phyloP scores from a whole-genome alignment of 2,329 filamentous ascomycete genomes.

The Periconia digitata region DNA sequence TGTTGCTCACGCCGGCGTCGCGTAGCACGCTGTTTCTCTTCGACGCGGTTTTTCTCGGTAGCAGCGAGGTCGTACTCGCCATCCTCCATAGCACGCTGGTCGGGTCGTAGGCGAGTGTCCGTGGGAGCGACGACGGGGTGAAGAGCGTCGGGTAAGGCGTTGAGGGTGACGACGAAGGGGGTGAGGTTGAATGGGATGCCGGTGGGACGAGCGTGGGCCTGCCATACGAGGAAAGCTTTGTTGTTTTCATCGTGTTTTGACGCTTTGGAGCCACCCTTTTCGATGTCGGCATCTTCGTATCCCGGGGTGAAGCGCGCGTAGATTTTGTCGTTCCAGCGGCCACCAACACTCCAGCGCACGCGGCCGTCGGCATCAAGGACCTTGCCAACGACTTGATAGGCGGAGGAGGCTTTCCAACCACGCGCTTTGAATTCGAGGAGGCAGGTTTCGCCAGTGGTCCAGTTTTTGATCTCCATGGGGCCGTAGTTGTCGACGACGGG shows the following conservation, averaged over 20 bases:
- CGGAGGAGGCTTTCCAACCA: slow-evolving; percentile 92
- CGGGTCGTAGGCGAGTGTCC: slow-evolving; percentile 87
- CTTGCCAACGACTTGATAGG: slow-evolving; percentile 85
- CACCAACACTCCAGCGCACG: slow-evolving; percentile 85
- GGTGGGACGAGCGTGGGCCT: slow-evolving; percentile 76
- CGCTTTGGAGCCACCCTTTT: slow-evolving; percentile 42
- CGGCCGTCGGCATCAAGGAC: slow-evolving; percentile 77
- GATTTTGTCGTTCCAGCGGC: slow-evolving; percentile 95
- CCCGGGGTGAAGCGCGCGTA: slow-evolving; percentile 92
- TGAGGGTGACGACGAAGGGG: slow-evolving; percentile 91
- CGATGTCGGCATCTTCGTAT: slow-evolving; percentile 71
- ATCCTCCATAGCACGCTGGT: slow-evolving; percentile 98
- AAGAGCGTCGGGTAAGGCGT: slow-evolving; percentile 85
- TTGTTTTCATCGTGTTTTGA: slow-evolving; percentile 63
- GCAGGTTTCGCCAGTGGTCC: slow-evolving; percentile 91
- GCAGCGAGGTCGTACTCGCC: slow-evolving; percentile 95
- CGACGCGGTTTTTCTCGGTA: slow-evolving; percentile 88
- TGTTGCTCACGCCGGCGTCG: slow-evolving; percentile 71
- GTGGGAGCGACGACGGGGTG: slow-evolving; percentile 80
- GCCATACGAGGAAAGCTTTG: slow-evolving; percentile 89
- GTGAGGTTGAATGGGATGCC: slow-evolving; percentile 97
- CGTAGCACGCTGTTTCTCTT: slow-evolving; percentile 84
- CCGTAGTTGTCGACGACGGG: slow-evolving; percentile 98
- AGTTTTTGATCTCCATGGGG: slow-evolving; percentile 95
- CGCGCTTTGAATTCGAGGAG: slow-evolving; percentile 89